Evolutionary conservation across 768 basidiomycete genomes (phyloP).

Genomic region (Russula foetens): DNA sequence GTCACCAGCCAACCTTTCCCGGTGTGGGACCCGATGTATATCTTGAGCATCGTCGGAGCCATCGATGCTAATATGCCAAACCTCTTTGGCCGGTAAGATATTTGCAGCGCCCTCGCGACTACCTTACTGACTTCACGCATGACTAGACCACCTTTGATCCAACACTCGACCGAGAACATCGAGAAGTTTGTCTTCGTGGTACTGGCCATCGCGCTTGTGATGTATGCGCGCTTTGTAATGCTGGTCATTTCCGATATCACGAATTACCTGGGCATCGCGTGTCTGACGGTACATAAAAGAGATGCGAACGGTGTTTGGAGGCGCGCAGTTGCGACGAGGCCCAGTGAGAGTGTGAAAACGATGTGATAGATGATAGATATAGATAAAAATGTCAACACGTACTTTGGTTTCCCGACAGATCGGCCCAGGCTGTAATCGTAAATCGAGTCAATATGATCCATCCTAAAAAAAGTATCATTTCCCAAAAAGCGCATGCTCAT

Average conservation of each 20-base stretch:
- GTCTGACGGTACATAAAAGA: slow-evolving; percentile 87
- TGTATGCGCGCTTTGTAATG: slow-evolving; percentile 70
- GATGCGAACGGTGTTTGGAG: slow-evolving; percentile 61
- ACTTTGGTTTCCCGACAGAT: not conserved
- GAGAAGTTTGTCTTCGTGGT: slow-evolving; percentile 68
- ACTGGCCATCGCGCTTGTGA: slow-evolving; percentile 54
- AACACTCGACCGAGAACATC: slow-evolving; percentile 52
- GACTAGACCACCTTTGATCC: slow-evolving; percentile 60
- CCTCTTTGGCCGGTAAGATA: slow-evolving; percentile 55
- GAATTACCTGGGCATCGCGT: slow-evolving; percentile 87
- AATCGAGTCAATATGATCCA: slow-evolving; percentile 6
- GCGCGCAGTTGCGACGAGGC: slow-evolving; percentile 23
- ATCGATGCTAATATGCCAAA: slow-evolving; percentile 73
- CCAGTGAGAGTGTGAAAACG: slow-evolving; percentile 19
- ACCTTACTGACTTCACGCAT: not conserved
- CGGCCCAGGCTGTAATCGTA: not conserved
- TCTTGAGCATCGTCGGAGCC: slow-evolving; percentile 70
- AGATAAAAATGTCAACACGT: no score
- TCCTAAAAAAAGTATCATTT: not conserved
- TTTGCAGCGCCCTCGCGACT: not conserved
- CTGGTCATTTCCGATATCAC: slow-evolving; percentile 86
- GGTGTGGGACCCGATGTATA: slow-evolving; percentile 79
- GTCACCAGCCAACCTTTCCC: slow-evolving; percentile 82
- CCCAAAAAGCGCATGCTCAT: slow-evolving; percentile 2
- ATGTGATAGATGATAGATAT: not conserved